Evolutionary conservation across 2,329 filamentous ascomycete genomes (phyloP), one percentile per base, ranked within the genome.

Genomic region (Apiospora marii): DNA sequence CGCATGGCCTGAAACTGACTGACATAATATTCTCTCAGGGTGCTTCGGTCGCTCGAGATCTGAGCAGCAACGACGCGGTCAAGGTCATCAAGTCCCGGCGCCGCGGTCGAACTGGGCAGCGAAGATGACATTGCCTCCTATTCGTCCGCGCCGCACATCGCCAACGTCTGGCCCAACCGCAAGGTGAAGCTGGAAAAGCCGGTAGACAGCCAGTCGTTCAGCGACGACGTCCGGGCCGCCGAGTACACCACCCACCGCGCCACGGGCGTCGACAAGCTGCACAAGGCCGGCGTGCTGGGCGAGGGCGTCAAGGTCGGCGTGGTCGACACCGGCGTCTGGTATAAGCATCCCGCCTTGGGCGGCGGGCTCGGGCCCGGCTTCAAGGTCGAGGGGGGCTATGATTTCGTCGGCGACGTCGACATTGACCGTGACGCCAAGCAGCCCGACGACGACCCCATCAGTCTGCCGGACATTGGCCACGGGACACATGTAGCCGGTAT

Each of bases 261-360:
- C 24, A 68, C 67, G n/a, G 74, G 75, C 22, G 73, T 76, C 2
- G 74, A 74, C 30, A 74, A 71, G n/a, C 61, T 76, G 10, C 75
- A 76, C 58, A 71, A 72, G 68, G 69, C 74, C 5, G 75, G 73
- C 3, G 72, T 74, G 19, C 74, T 75, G 30, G 75, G 75, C 4
- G 71, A 74, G 44, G 75, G 73, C 6, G 70, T 72, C 19, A 75
- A 75, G 69, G 68, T 76, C 37, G 75, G 73, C 16, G 73, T 76
- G 6, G 43, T 76, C 64, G 75, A 76, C 58, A 75, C 70, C 5
- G 75, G 75, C 3, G 72, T 75, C 22, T 74, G 75, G 44, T 76
- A 75, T 48, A 71, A 73, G 46, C 75, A 76, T 34, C 75, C 74
- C 0, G 75, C 74, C 12, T 43, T 76, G 2, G 75, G 75, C 12